Evolutionary conservation across 2,329 filamentous ascomycete genomes (phyloP), one percentile per base, ranked within the genome.

Genomic region (Aspergillus proliferans): DNA sequence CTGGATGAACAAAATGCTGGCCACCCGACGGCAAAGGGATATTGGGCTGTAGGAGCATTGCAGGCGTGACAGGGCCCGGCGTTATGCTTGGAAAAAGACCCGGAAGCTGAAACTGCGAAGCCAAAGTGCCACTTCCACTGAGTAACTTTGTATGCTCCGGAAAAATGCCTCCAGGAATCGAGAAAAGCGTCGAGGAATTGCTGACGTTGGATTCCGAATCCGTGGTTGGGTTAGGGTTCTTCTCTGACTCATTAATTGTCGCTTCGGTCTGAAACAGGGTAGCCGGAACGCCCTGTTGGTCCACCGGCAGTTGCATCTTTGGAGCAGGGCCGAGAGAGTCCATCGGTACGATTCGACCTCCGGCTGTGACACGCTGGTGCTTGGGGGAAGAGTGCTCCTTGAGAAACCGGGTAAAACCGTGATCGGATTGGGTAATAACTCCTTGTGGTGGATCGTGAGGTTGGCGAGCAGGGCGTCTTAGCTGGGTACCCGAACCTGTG

Each of bases 291-390:
- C 48, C 42, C 33, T 50, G 41, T 22, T 51, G 59, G 24, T 45
- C 56, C 19, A 53, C 51, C 7, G 57, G 55, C 34, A 69, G 54
- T 39, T 64, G 63, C 52, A 69, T 67, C 50, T 69, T 62, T 4
- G 72, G 70, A 47, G 64, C 65, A 21, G 67, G 59, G 9, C 50
- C 28, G 18, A 58, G 55, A 28, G 65, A 61, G 33, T 65, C 62
- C 68, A 75, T 73, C n/a, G 73, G 72, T 33, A 77, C 72, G 24
- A 77, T 75, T 38, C 67, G 68, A 7, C 74, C 74, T 19, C 73
- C 73, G 49, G 74, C 72, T 36, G 73, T 76, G 44, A 77, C 74
- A 46, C 74, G 70, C 46, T 76, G 70, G 50, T 75, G 70, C 30
- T 67, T 73, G n/a, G 74, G 73, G 33, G 74, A 76, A 6, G 71